Percentiles rank a stretch among this genome's conserved stretches.
Conservation (phyloP, 1,284 basidiomycete species). For the Tetrapyrgos nigripes region DNA sequence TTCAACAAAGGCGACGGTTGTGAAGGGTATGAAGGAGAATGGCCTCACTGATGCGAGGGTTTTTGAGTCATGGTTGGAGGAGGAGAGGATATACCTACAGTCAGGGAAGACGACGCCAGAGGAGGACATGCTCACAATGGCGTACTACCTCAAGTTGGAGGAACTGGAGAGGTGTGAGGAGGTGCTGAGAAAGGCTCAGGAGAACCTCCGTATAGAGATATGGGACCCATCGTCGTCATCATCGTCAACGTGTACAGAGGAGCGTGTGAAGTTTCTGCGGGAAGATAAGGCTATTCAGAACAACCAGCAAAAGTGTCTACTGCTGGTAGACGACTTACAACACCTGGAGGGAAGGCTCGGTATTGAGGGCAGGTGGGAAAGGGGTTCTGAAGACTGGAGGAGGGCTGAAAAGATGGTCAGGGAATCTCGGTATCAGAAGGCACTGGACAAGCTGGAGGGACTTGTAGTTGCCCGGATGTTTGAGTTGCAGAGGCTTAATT, state of each 20-base stretch:
- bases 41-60: background rate
- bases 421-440: background rate
- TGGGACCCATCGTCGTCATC: background rate
- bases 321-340: conserved; percentile 21
- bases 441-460: conserved; percentile 9
- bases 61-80: background rate
- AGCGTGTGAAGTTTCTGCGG: background rate
- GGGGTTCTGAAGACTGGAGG: background rate
- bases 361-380: conserved; percentile 26
- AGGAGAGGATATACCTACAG: background rate
- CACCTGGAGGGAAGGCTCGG: conserved; percentile 27
- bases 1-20: background rate
- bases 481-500: background rate
- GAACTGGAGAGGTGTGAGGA: conserved; percentile 9
- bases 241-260: background rate
- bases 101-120: conserved; percentile 22
- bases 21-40: background rate
- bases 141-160: conserved; percentile 30
- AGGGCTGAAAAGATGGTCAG: background rate
- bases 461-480: conserved; percentile 1
- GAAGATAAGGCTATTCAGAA: conserved; percentile 11
- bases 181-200: too few species aligned
- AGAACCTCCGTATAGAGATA: too few species aligned
- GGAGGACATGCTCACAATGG: conserved; percentile 33
- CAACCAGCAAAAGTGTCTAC: conserved; percentile 20